These are phyloP conservation scores for Metschnikowia cerradonensis DNA, from an alignment of 805 yeast species.

Conservation along the genomic window DNA sequence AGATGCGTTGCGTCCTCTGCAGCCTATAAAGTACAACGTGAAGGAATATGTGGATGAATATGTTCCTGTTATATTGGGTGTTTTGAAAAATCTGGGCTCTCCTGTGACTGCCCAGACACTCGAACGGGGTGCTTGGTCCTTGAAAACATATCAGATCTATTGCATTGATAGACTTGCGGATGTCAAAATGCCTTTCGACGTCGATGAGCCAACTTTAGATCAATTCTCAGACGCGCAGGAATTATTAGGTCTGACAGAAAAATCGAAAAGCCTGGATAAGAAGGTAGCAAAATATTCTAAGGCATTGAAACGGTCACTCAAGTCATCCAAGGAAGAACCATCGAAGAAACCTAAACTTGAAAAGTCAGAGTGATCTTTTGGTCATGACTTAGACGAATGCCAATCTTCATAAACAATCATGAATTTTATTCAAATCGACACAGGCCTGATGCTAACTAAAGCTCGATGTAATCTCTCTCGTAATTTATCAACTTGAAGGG, in stretches of 20 bases:
- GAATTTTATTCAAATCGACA: background rate
- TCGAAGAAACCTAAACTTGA: background rate
- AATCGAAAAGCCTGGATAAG: background rate
- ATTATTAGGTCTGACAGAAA: background rate
- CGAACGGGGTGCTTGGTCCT: conserved; percentile 38
- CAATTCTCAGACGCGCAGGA: conserved; percentile 3
- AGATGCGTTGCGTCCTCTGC: conserved; percentile 19
- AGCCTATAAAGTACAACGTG: conserved; percentile 38
- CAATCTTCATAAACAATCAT: background rate
- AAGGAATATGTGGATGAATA: conserved; percentile 41
- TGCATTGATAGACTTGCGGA: conserved; percentile 23
- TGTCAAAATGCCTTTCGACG: conserved; percentile 20
- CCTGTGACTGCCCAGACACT: conserved; percentile 10
- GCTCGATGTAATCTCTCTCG: conserved; percentile 32
- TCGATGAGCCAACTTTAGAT: conserved; percentile 10
- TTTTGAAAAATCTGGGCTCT: background rate
- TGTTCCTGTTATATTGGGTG: conserved; percentile 16
- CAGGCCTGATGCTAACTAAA: background rate
- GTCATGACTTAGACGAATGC: background rate
- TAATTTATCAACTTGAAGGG: conserved; percentile 35
- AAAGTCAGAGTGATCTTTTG: background rate
- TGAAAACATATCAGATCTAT: conserved; percentile 28
- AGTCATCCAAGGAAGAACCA: too few species aligned
- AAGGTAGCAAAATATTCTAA: background rate
- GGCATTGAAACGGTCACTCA: background rate